phyloP scores from a whole-genome alignment of 192 early-diverging fungal genomes.

The Coemansia sp. region DNA sequence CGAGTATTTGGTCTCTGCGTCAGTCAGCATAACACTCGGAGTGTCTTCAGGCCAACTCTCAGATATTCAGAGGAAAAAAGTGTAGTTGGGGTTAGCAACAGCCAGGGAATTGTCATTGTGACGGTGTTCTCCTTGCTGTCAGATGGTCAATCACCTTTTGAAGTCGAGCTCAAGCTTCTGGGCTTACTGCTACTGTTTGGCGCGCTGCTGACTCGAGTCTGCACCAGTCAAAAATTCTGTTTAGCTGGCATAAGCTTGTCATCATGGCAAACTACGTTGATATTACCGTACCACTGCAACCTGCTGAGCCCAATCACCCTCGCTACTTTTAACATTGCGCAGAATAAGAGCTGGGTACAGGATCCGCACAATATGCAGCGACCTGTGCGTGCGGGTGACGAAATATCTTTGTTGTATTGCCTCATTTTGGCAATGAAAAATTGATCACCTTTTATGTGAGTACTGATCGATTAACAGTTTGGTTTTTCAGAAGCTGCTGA shows the following conservation, averaged over 20 bases:
- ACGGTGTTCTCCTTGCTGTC: slow-evolving; percentile 75
- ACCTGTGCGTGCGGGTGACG: slow-evolving; percentile 77
- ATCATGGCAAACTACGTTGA: slow-evolving; percentile 78
- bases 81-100: slow-evolving; percentile 68
- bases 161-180: slow-evolving; percentile 75
- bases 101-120: slow-evolving; percentile 83
- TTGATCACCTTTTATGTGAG: too few relatives aligned
- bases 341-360: slow-evolving; percentile 23
- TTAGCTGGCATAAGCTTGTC: slow-evolving; percentile 25
- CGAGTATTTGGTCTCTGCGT: slow-evolving; percentile 69
- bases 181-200: slow-evolving; percentile 80
- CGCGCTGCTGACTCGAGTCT: slow-evolving; percentile 20
- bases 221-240: too few relatives aligned
- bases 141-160: slow-evolving; percentile 74
- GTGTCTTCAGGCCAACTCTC: not conserved
- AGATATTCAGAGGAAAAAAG: slow-evolving; percentile 35
- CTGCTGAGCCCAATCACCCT: not conserved
- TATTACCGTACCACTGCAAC: slow-evolving; percentile 70
- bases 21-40: slow-evolving; percentile 72
- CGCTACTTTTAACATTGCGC: not conserved
- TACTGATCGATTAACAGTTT: too few relatives aligned
- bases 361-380: slow-evolving; percentile 17
- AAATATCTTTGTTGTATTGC: slow-evolving; percentile 5
- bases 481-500: too few relatives aligned
- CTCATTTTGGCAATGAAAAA: too few relatives aligned